Base-by-base conservation (phyloP, 495 filamentous ascomycete species). In the Neurospora sp. region DNA sequence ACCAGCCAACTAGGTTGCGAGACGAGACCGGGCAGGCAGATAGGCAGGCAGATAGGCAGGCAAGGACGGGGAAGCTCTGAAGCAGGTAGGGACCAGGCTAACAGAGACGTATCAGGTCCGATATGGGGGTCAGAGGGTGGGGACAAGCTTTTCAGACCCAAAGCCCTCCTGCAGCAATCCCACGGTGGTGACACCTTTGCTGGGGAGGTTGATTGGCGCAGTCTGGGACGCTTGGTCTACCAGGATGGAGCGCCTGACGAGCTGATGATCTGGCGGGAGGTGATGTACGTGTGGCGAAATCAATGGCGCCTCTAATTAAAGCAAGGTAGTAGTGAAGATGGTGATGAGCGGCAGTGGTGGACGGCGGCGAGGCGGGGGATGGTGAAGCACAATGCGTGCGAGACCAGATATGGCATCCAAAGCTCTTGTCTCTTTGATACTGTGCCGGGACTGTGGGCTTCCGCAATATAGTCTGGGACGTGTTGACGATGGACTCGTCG, bases 111-210 rank as follows among this genome's bases (percentile, higher is more conserved):
- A 40, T 70, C 71, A 41, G 65, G 68, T 73, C 73, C 72, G 72
- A 70, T 65, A 75, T 76, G 72, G 75, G 73, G 70, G 75, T 71
- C 69, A 75, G 73, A 40, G 73, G 40, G 40, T 65, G 73, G 75
- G 65, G 38, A 42, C 39, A 61, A 72, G 61, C 27, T 70, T 73
- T 71, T 77, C 72, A 27, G 37, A 8, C 40, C 8, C 53, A 27
- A 76, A 72, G 61, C 42, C 65, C 69, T 74, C 73, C 76, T 79
- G 76, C 78, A 79, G 73, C 70, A 76, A 73, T 74, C 73, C 75
- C 76, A 78, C 76, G 70, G 77, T 45, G 70, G 79, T 81, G 73
- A 70, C 74, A 81, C 78, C 75, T 75, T 69, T 40, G 42, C 69
- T 73, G 71, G 44, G 74, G 74, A 37, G 27, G 53, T 35, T 73